Evolutionary conservation across 2,329 filamentous ascomycete genomes (phyloP), one percentile per base, ranked within the genome.

Genomic region (Zelopaecilomyces penicillatus): DNA sequence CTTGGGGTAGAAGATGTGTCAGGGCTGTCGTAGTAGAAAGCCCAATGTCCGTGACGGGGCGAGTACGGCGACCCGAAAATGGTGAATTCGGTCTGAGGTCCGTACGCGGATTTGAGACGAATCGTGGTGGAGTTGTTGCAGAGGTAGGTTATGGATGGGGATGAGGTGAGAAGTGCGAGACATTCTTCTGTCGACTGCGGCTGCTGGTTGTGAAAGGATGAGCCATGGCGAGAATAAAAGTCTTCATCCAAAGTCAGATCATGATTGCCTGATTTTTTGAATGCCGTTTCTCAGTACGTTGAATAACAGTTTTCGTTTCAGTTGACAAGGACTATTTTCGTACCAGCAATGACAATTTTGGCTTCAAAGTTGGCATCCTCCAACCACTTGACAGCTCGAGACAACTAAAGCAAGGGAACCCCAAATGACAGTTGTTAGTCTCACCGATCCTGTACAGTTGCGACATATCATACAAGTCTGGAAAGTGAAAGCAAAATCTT

Each of bases 11-110:
- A 19, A 19, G 19, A 19, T 19, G 19, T 47, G 29, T 47, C 46
- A 19, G 62, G 48, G 7, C 59, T 53, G 8, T 65, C 60, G 58
- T 87, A 87, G 50, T 75, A 73, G 54, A 88, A 88, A 0, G 82
- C 85, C 82, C 83, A 87, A 12, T 71, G 63, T 3, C 73, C 69
- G 38, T 65, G 61, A 2, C 66, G 58, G 0, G 77, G 83, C 30
- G 80, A 80, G 56, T 74, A 82, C 0, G 85, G 85, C 3, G 83
- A 87, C 1, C 82, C 85, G 57, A 87, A 89, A 36, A 88, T 69
- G 8, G 66, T 79, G 61, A 89, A 82, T 6, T 57, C 49, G 3
- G 81, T 84, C 3, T 63, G 69, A 6, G 80, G 78, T 0, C 79
- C 82, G 0, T 61, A 59, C 0, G 72, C 65, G 1, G 71, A 71